These are phyloP conservation scores for Hysterium pulicare DNA, from an alignment of 2,329 filamentous ascomycete genomes.

Conservation along the genomic window DNA sequence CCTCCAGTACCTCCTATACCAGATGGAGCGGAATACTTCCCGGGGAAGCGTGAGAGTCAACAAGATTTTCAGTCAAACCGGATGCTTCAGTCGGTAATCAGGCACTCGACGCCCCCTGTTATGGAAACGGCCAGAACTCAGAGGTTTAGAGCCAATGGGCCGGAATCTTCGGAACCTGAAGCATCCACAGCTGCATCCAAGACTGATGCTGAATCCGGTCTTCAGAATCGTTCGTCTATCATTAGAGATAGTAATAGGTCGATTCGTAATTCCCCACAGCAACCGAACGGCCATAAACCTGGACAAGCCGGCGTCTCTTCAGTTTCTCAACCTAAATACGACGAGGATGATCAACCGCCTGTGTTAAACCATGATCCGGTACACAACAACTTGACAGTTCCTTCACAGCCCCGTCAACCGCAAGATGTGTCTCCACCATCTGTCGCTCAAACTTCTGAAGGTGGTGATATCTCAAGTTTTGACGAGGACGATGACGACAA, in stretches of 20 bases:
- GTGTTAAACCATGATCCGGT: constrained; percentile 20
- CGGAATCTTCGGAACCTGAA: not conserved
- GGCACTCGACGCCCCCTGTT: constrained; percentile 22
- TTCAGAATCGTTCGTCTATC: not conserved
- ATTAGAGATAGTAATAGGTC: not conserved
- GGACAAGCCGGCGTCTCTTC: not conserved
- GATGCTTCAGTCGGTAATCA: constrained; percentile 27
- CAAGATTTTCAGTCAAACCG: constrained; percentile 17
- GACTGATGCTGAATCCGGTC: not conserved
- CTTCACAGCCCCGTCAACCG: not conserved
- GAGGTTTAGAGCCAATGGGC: constrained; percentile 6
- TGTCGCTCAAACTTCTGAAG: constrained; percentile 2
- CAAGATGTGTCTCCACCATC: constrained; percentile 6
- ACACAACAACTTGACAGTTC: constrained; percentile 4
- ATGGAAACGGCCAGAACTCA: constrained; percentile 9
- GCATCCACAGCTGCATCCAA: not conserved
- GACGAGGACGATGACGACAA: constrained; percentile 15
- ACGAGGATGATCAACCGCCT: constrained; percentile 12
- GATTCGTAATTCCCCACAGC: not conserved
- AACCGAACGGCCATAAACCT: not conserved
- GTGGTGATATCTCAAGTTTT: constrained; percentile 12
- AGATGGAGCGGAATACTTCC: constrained; percentile 12
- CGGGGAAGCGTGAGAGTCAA: constrained; percentile 11
- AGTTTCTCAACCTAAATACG: not conserved
- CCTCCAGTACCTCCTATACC: constrained; percentile 31